Conservation (phyloP, 176 grass and related monocot species). For the Paspalum notatum region DNA sequence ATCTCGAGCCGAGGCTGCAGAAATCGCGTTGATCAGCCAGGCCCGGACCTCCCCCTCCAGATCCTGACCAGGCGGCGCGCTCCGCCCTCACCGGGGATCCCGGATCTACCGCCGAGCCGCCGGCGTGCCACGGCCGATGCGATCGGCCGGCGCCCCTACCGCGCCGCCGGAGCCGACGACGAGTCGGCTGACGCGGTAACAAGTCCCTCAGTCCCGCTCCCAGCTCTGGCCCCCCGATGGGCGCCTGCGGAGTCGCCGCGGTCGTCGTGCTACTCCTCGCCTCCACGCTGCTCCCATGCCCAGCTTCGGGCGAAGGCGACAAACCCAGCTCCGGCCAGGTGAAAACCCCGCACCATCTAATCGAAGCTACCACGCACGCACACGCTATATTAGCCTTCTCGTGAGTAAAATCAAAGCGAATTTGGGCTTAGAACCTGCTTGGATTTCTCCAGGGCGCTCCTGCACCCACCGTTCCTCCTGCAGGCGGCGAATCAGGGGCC, state of each 20-base stretch:
- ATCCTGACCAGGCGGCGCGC: constrained; percentile 38
- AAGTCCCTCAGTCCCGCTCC: background rate
- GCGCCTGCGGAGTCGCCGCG: constrained; percentile 20
- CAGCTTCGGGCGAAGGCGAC: constrained; percentile 30
- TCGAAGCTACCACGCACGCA: background rate
- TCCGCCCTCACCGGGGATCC: background rate
- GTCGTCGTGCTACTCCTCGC: constrained; percentile 38
- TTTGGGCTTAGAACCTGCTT: background rate
- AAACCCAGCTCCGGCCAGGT: constrained; percentile 44
- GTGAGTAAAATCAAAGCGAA: background rate
- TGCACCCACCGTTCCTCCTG: background rate
- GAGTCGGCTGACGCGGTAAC: constrained; percentile 24
- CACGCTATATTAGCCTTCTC: background rate
- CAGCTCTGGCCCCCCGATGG: constrained; percentile 20
- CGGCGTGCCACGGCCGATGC: constrained; percentile 15
- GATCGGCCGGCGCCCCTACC: constrained; percentile 3
- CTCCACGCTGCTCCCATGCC: constrained; percentile 14
- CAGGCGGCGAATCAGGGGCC: constrained; percentile 16
- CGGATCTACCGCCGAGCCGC: constrained; percentile 20
- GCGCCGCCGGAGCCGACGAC: constrained; percentile 28
- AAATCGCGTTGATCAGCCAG: background rate
- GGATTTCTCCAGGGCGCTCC: constrained; percentile 39
- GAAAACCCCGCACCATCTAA: background rate
- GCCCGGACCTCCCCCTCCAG: background rate
- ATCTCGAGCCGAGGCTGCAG: background rate